These are phyloP conservation scores for Iberis pinnata DNA, from an alignment of 345 rosid species.

Conservation along the genomic window DNA sequence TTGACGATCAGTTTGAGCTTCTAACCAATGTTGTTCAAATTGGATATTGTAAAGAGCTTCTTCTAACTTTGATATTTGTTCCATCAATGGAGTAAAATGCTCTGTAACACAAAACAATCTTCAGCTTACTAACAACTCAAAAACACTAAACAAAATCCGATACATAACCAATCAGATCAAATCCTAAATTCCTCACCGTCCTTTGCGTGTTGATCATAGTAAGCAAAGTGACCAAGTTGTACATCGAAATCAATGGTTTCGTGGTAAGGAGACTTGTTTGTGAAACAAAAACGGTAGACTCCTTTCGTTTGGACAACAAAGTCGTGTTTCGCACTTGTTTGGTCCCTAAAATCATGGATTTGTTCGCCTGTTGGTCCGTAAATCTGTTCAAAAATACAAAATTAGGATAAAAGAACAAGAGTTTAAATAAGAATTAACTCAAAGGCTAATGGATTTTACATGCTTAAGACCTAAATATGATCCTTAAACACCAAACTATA, in stretches of 20 bases:
- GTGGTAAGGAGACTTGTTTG: slow-evolving; percentile 65
- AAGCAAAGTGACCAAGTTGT: slow-evolving; percentile 50
- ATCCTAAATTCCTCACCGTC: slow-evolving; percentile 42
- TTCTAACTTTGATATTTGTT: slow-evolving; percentile 54
- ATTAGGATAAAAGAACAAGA: no score
- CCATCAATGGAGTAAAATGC: slow-evolving; percentile 56
- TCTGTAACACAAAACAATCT: slow-evolving; percentile 34
- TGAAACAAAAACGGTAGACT: slow-evolving; percentile 58
- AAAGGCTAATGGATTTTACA: no score
- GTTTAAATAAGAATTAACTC: no score
- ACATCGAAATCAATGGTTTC: slow-evolving; percentile 68
- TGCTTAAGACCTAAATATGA: no score
- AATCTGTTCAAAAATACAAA: slow-evolving; percentile 34
- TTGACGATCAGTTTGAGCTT: slow-evolving; percentile 74
- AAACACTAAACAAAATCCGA: background rate
- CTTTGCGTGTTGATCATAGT: slow-evolving; percentile 61
- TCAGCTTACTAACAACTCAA: slow-evolving; percentile 11
- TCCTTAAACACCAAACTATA: no score
- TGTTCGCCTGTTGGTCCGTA: slow-evolving; percentile 54
- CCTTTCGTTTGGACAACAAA: slow-evolving; percentile 56
- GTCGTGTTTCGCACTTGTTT: slow-evolving; percentile 50
- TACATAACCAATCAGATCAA: background rate
- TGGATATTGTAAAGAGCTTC: slow-evolving; percentile 69
- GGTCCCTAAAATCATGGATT: slow-evolving; percentile 53
- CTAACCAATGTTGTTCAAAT: slow-evolving; percentile 74